phyloP scores from a whole-genome alignment of 2,329 filamentous ascomycete species.

The Cladosporium austrohemisphaericum region DNA sequence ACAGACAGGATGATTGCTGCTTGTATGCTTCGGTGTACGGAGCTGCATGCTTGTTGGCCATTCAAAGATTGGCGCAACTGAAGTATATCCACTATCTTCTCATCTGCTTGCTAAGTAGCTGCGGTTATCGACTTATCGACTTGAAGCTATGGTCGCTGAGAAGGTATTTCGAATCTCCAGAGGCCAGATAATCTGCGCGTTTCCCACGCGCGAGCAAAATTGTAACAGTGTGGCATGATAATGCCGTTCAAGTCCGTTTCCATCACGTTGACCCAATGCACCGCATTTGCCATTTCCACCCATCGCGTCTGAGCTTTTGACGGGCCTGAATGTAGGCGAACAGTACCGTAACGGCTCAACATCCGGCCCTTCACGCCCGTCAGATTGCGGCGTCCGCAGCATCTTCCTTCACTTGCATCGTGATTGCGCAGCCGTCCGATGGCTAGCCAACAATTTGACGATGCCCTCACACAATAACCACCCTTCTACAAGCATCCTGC shows the following conservation, averaged over 20 bases:
- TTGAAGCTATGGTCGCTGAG: constrained; percentile 22
- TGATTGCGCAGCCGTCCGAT: too few species aligned
- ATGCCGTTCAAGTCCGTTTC: constrained; percentile 9
- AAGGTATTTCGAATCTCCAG: constrained; percentile 15
- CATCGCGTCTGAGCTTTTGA: too few species aligned
- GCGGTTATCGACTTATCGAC: constrained; percentile 27
- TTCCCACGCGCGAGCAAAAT: constrained; percentile 14
- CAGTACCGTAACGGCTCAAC: too few species aligned
- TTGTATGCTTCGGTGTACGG: constrained; percentile 14
- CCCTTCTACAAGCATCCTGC: too few species aligned
- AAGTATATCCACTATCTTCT: constrained; percentile 18
- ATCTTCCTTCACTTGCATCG: too few species aligned
- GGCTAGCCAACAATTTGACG: too few species aligned
- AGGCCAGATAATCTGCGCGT: constrained; percentile 9
- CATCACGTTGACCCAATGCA: constrained; percentile 7
- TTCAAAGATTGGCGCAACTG: constrained; percentile 5
- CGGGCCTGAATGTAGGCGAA: too few species aligned
- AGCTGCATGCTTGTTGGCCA: constrained; percentile 16
- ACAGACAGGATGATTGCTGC: constrained; percentile 15
- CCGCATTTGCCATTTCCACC: constrained; percentile 6
- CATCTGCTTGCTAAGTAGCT: constrained; percentile 17
- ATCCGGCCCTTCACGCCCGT: too few species aligned
- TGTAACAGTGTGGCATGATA: not conserved
- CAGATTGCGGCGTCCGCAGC: too few species aligned
- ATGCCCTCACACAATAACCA: too few species aligned